These are phyloP conservation scores for Scedosporium aurantiacum DNA, from an alignment of 2,329 filamentous ascomycete genomes.

Conservation along the genomic window DNA sequence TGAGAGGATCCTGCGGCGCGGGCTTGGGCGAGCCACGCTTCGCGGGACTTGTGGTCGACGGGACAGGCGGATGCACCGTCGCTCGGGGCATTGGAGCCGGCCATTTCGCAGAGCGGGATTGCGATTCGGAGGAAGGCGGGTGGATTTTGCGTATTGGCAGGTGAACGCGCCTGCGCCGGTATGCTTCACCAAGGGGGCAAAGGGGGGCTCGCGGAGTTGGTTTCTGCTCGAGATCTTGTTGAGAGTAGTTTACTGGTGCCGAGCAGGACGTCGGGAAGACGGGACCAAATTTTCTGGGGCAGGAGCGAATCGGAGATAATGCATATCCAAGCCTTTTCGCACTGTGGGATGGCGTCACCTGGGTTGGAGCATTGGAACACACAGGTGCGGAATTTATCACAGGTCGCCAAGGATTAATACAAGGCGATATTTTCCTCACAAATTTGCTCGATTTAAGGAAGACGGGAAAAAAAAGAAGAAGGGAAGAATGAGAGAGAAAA, in stretches of 20 bases:
- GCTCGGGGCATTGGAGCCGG: conserved; percentile 2
- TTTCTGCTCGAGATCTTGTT: too few relatives aligned
- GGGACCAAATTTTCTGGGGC: background rate
- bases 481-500: too few relatives aligned
- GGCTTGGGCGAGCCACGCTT: conserved; percentile 71
- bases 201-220: too few relatives aligned
- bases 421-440: too few relatives aligned
- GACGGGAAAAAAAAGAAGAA: background rate
- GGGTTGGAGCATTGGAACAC: background rate
- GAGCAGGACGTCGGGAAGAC: background rate
- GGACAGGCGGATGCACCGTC: conserved; percentile 50
- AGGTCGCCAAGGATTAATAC: too few relatives aligned
- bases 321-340: background rate
- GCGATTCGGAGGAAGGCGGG: background rate
- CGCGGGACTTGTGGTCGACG: conserved; percentile 80
- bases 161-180: too few relatives aligned
- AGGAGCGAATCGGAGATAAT: background rate
- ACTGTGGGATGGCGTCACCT: background rate
- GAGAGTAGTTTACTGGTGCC: background rate
- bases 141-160: too few relatives aligned
- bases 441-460: too few relatives aligned
- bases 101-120: background rate
- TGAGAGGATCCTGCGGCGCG: conserved; percentile 34
- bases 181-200: too few relatives aligned
- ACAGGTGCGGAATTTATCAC: background rate